A percentile compares a stretch with the other conserved stretches of the same genome.
These are phyloP conservation scores for Mucor saturninus DNA, from an alignment of 371 early-diverging fungal genomes.

Conservation along the genomic window DNA sequence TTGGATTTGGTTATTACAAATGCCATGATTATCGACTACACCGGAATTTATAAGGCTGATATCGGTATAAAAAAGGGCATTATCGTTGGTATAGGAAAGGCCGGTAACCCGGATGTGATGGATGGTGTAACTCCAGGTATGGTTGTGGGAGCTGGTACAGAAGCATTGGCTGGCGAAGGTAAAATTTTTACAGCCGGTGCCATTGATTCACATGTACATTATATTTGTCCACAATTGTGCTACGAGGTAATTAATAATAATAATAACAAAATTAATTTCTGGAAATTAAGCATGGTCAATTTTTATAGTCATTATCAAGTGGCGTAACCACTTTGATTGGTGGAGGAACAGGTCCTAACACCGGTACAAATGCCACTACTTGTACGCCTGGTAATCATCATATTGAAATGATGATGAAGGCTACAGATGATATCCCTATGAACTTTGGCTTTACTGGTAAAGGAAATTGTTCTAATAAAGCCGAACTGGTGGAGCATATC, in stretches of 20 bases:
- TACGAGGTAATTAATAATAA: conserved; percentile 60
- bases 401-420: conserved; percentile 85
- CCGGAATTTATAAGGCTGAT: conserved; percentile 95
- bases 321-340: conserved; percentile 93
- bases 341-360: conserved; percentile 94
- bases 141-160: conserved; percentile 89
- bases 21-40: conserved; percentile 88
- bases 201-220: conserved; percentile 92
- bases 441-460: conserved; percentile 96
- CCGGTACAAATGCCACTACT: conserved; percentile 93
- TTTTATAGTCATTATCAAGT: conserved; percentile 70
- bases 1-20: conserved; percentile 94
- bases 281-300: background rate
- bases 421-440: conserved; percentile 84
- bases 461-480: conserved; percentile 75
- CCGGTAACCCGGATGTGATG: conserved; percentile 95
- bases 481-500: conserved; percentile 80
- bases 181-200: conserved; percentile 92
- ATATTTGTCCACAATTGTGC: conserved; percentile 87
- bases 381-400: conserved; percentile 86
- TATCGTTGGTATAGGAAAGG: conserved; percentile 92
- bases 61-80: conserved; percentile 88
- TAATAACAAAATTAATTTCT: background rate
- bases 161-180: conserved; percentile 92
- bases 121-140: conserved; percentile 88